Percentiles rank a stretch among this genome's conserved stretches.
These are phyloP conservation scores for Eimeria falciformis DNA, from an alignment of 169 alveolate genomes.

Conservation along the genomic window DNA sequence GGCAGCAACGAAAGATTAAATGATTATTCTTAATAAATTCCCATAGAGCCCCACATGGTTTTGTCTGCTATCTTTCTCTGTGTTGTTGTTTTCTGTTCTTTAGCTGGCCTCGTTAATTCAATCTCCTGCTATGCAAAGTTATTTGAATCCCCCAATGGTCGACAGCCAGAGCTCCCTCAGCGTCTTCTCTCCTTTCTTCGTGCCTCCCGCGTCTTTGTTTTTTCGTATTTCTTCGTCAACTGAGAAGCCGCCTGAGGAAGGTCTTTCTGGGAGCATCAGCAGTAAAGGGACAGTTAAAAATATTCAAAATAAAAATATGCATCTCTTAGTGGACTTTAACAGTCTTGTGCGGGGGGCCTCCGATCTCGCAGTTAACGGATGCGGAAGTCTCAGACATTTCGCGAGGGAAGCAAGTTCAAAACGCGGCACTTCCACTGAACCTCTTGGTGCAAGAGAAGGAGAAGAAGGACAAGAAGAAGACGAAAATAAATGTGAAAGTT, in stretches of 20 bases:
- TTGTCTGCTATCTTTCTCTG: too few relatives aligned
- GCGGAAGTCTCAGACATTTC: conserved; percentile 47
- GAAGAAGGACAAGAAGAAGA: not conserved
- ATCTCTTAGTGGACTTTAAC: not conserved
- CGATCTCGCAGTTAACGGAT: conserved; percentile 35
- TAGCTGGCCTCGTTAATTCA: conserved; percentile 48
- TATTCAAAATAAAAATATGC: not conserved
- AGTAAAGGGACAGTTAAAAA: too few relatives aligned
- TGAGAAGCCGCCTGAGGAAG: not conserved
- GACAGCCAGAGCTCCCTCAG: not conserved
- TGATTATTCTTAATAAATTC: too few relatives aligned
- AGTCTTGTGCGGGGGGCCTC: conserved; percentile 8
- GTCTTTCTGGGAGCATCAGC: not conserved
- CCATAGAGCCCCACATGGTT: too few relatives aligned
- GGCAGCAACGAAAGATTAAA: too few relatives aligned
- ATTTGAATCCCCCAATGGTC: not conserved
- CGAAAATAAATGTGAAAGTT: not conserved
- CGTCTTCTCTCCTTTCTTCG: conserved; percentile 22
- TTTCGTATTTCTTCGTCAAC: not conserved
- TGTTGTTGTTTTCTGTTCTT: not conserved
- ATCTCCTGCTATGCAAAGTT: conserved; percentile 45
- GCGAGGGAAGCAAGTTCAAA: conserved; percentile 15
- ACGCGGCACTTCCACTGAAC: not conserved
- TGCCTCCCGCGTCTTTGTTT: conserved; percentile 40
- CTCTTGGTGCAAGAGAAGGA: not conserved